Evolutionary conservation across 75 land plant genomes (phyloP), one percentile per base, ranked within the genome.

Genomic region (Isoetes taiwanensis): DNA sequence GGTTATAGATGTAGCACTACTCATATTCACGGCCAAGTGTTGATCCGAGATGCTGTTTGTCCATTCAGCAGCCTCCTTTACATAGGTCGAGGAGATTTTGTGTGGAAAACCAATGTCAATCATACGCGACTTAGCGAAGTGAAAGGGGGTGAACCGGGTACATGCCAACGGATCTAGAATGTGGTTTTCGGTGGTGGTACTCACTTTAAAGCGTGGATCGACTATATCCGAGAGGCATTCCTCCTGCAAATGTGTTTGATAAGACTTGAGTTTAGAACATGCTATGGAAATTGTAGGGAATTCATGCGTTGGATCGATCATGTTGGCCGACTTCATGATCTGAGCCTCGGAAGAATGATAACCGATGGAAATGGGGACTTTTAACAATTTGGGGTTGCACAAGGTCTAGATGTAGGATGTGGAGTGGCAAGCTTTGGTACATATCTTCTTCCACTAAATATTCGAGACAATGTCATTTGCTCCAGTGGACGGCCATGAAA

Each of bases 371-470:
- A 6, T 19, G 50, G 50, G 25, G 50, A 46, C n/a, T 46, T 46
- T 19, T 4, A 6, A n/a, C 16, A 19, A 6, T 16, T 23, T 8
- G 50, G 50, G 16, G 19, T 46, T 5, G 6, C 50, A 19, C 50
- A 23, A 8, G 50, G 16, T 46, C n/a, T 46, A 23, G 50, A 46
- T 23, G 50, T 46, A 3, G 50, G 50, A 19, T 46, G 50, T n/a
- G 50, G 50, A 46, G 50, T 46, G 6, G 50, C 50, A 46, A 46
- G 50, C 50, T 46, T 46, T 46, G 50, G 21, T 19, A 23, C 50
- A 6, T 46, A 46, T 46, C 50, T 46, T 4, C 23, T 46, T n/a
- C 5, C 5, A 5, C 16, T 46, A 19, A n/a, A 46, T 23, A 46
- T 46, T 4, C 50, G n/a, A 46, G 19, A 46, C 50, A 5, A 46